phyloP scores from a whole-genome alignment of 169 alveolate genomes.

The Theileria equi region DNA sequence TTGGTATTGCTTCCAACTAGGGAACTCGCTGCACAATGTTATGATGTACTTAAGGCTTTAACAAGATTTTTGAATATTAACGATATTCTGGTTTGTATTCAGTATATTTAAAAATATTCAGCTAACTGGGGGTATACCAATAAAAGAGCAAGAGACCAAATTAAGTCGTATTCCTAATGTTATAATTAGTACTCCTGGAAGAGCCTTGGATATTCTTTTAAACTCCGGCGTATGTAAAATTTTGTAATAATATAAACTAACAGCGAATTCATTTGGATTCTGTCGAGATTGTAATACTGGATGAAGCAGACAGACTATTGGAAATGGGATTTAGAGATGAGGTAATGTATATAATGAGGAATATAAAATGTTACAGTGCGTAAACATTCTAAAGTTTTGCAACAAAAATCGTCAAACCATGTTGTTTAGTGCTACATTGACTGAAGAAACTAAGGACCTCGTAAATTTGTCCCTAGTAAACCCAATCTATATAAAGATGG shows the following conservation, averaged over 20 bases:
- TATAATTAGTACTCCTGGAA: conserved; percentile 97
- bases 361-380: conserved; percentile 12
- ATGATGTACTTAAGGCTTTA: conserved; percentile 73
- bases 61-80: conserved; percentile 79
- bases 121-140: conserved; percentile 87
- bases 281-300: conserved; percentile 87
- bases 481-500: conserved; percentile 75
- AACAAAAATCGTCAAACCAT: conserved; percentile 80
- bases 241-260: neutral
- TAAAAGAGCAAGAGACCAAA: conserved; percentile 81
- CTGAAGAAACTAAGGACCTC: conserved; percentile 78
- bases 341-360: conserved; percentile 12
- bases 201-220: conserved; percentile 90
- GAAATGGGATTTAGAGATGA: conserved; percentile 93
- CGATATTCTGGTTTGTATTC: conserved; percentile 63
- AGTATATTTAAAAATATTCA: conserved; percentile 67
- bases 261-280: conserved; percentile 70
- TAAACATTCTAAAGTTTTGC: conserved; percentile 68
- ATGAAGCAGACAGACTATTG: conserved; percentile 94
- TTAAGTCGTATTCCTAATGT: conserved; percentile 90
- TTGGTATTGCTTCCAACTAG: conserved; percentile 88
- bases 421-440: conserved; percentile 87
- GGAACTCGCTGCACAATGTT: conserved; percentile 89
- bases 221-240: conserved; percentile 72
- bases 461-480: conserved; percentile 77